Base-by-base conservation (phyloP, 768 basidiomycete genomes). In the Gloeostereum incarnatum region DNA sequence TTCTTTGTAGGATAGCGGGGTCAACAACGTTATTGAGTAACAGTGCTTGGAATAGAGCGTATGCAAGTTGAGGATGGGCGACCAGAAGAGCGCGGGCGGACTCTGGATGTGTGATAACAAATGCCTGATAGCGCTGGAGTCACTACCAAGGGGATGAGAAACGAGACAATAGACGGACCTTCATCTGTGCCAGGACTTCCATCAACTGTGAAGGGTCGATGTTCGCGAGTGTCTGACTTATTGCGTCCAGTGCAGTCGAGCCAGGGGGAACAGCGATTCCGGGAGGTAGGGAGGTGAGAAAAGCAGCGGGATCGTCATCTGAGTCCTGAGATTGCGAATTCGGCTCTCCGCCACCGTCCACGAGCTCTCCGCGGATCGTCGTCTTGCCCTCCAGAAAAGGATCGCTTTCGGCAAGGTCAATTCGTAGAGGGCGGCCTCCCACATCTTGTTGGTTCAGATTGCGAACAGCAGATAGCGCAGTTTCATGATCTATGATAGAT, bases 131-230 rank as follows among this genome's bases (percentile, higher is more conserved):
- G 47, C 21, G 42, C 39, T 40, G 42, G 29, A 31, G 38, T 36
- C 40, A 14, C 50, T 10, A 41, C 38, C 20, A 21, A 5, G 14
- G 16, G 24, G 8, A 22, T 35, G 33, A 18, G 33, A 19, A 17
- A 13, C 26, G 13, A 38, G 39, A 42, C 27, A 49, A 48, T 35
- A 39, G 36, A 60, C 71, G 52, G 56, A 93, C 96, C 81, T 98
- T 98, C 85, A 94, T 93, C 58, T 96, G 90, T n/a, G 85, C 85
- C 48, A 99, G 65, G 6, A 97, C 84, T 60, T 99, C 94, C 61
- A 93, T 78, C 45, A 94, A 65, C 53, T 94, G 88, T 26, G 66
- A 70, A 0, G 90, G 88, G 38, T 77, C 75, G 68, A 94, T 86
- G 20, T 67, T 77, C 29, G 85, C 93, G 31, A 99, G 69, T 3